A percentile compares a stretch with the other conserved stretches of the same genome.
phyloP scores from a whole-genome alignment of 2,329 filamentous ascomycete species.

The Niveomyces coronatus region DNA sequence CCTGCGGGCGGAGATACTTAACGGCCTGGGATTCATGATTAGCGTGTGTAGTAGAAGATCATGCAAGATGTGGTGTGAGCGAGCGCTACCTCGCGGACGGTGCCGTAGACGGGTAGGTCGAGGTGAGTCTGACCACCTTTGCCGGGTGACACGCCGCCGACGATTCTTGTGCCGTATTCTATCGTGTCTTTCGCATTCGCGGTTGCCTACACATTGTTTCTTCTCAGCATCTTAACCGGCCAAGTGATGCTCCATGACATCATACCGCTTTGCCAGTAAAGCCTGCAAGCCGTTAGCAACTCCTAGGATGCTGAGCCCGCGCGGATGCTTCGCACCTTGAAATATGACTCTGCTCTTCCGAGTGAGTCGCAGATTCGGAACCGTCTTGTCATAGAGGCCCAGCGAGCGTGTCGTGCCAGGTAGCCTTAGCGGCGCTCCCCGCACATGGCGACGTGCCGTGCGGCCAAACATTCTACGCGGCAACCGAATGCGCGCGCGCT shows the following conservation, averaged over 20 bases:
- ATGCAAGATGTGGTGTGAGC: no score
- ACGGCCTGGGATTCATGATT: constrained; percentile 23
- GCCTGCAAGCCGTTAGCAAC: constrained; percentile 14
- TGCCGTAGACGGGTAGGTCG: constrained; percentile 25
- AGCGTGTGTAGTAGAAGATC: background rate
- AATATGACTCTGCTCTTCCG: constrained; percentile 24
- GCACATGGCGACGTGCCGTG: background rate
- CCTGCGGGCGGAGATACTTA: constrained; percentile 40
- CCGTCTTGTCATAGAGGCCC: constrained; percentile 19
- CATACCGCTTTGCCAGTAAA: constrained; percentile 29
- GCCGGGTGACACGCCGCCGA: constrained; percentile 28
- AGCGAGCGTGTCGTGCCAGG: constrained; percentile 3
- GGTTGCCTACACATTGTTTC: constrained; percentile 20
- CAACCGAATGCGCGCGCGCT: no score
- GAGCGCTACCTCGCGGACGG: constrained; percentile 20
- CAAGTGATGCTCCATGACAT: background rate
- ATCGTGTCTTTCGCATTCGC: constrained; percentile 28
- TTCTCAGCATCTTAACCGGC: no score
- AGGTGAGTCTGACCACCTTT: constrained; percentile 25
- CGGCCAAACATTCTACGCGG: constrained; percentile 1
- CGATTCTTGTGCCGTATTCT: constrained; percentile 26
- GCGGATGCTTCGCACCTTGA: constrained; percentile 16
- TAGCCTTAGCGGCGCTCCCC: background rate
- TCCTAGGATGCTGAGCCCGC: background rate
- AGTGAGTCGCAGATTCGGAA: constrained; percentile 20